Evolutionary conservation across 306 rosid genomes (phyloP), one percentile per base, ranked within the genome.

Genomic region (Lathyrus oleraceus): DNA sequence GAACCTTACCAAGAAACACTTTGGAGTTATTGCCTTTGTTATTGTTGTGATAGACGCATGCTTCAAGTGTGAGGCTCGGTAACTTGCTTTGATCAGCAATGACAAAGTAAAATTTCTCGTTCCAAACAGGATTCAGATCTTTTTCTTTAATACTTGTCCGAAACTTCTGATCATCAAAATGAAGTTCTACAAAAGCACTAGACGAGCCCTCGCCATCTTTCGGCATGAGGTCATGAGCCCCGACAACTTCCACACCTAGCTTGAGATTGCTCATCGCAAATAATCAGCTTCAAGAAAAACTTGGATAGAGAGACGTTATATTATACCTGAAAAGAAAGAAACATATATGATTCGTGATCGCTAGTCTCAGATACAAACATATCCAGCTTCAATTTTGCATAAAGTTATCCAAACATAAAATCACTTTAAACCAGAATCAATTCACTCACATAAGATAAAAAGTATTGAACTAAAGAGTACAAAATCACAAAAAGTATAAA

Each of bases 101-200:
- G 35, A 77, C 83, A 84, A 91, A 94, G 86, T 76, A 87, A 88
- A 94, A 88, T 54, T 61, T 85, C 73, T 94, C 99, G 1, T 91
- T 91, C 97, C 97, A 94, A 72, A 85, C 80, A 27, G 99, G 99
- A 85, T 62, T 88, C 36, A 87, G 86, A 79, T 94, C 99, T 69
- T 80, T 86, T 16, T 88, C 97, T 81, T 88, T 91, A 2, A 73
- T 79, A 7, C 89, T 78, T 23, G 97, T 87, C 49, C 86, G 89
- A 38, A 77, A 84, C 80, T 70, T 91, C 78, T 78, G 95, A 59
- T 78, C 81, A 79, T 89, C 96, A 64, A 94, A 94, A 56, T 81
- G 87, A 69, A 94, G 95, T 80, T 94, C 99, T 15, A 94, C 99
- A 68, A 65, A 87, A 71, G 89, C 70, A 56, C 44, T 82, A 53